Base-by-base conservation (phyloP, 1,284 basidiomycete genomes). In the Xerocomus amazonicus region DNA sequence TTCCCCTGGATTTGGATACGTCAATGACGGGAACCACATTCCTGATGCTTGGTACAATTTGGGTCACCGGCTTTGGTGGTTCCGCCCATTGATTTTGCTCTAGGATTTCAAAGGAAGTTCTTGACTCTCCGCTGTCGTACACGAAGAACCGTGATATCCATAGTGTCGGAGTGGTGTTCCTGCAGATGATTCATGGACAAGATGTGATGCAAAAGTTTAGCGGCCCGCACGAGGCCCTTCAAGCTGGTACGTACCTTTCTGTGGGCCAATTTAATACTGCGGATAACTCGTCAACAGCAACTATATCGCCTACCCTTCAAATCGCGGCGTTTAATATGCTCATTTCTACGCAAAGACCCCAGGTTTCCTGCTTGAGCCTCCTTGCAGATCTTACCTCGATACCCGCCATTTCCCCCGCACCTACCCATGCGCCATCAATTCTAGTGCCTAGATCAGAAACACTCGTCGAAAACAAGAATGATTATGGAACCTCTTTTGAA, bases 141-240 rank as follows among this genome's bases (percentile, higher is more conserved):
- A 85, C 85, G 4, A 79, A 75, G 32, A 71, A 77, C 33, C 77
- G 88, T 23, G 89, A 91, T 58, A 81, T 91, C 14, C 87, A 90
- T 60, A 74, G 77, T n/a, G 78, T 81, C 0, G 89, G 87, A 0
- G 77, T 90, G 35, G 74, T 89, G 4, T 70, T 90, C 31, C 56
- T 90, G 43, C 87, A 90, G 65, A 90, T 91, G 88, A 65, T 90
- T 10, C 63, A 86, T 23, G 87, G 89, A 0, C 67, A 82, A 48
- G 77, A 84, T 56, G 83, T 89, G 6, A 76, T 78, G 47, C 73
- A 80, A 37, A 69, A 63, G 38, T 73, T 59, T 45, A 45, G n/a
- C 19, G 72, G 75, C 44, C 70, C 75, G 3, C 70, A 72, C 9
- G 66, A 69, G 40, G 80, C 78, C 12, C 60, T 81, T 10, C 70